These are phyloP conservation scores for Ramaria sp. DNA, from an alignment of 768 basidiomycete species.

Conservation along the genomic window DNA sequence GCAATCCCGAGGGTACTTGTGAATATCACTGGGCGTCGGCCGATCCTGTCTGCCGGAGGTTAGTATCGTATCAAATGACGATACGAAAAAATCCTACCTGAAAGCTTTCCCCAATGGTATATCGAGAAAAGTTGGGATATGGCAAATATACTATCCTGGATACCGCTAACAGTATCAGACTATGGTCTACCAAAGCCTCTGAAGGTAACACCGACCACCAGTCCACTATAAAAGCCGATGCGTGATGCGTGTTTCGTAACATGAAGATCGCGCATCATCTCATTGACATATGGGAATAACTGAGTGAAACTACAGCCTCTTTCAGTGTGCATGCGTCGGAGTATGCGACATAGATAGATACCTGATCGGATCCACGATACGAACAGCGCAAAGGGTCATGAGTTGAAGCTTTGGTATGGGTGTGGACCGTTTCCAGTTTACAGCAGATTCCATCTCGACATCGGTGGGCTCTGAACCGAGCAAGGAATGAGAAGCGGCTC, in stretches of 20 bases:
- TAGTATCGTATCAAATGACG: not conserved
- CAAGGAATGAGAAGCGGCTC: not conserved
- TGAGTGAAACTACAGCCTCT: conserved; percentile 36
- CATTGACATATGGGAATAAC: conserved; percentile 63
- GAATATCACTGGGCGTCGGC: conserved; percentile 54
- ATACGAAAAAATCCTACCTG: conserved; percentile 25
- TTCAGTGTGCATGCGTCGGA: not conserved
- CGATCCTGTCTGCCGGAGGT: conserved; percentile 35
- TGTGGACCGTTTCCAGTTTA: conserved; percentile 15
- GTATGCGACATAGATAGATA: not conserved
- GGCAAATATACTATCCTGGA: conserved; percentile 55
- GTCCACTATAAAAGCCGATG: conserved; percentile 59
- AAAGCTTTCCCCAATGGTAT: conserved; percentile 53
- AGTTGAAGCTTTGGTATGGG: conserved; percentile 46
- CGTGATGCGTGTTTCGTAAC: conserved; percentile 46
- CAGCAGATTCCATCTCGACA: not conserved
- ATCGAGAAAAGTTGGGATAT: conserved; percentile 49
- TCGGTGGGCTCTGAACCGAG: not conserved
- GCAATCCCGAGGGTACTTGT: conserved; percentile 40
- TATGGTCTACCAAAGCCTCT: not conserved
- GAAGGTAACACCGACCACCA: conserved; percentile 37
- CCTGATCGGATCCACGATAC: conserved; percentile 46
- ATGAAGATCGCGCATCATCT: conserved; percentile 48
- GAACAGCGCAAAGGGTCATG: conserved; percentile 39
- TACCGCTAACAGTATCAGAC: not conserved